Evolutionary conservation across 2,329 filamentous ascomycete species (phyloP).

Genomic region (Monilinia polystroma): DNA sequence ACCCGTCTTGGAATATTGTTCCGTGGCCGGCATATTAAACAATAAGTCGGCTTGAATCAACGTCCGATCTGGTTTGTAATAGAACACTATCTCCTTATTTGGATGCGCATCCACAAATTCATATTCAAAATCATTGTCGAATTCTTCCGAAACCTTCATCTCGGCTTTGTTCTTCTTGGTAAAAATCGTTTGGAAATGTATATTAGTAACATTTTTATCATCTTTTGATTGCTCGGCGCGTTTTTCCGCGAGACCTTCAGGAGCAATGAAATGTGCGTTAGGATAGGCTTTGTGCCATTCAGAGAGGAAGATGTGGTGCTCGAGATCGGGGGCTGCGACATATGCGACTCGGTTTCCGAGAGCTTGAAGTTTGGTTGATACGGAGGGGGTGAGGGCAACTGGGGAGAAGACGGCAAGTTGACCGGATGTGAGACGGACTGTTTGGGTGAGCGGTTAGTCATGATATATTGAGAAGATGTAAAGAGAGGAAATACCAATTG

Average conservation of each 20-base stretch:
- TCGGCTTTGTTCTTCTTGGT: constrained; percentile 52
- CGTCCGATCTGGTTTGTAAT: constrained; percentile 74
- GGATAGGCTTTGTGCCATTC: constrained; percentile 82
- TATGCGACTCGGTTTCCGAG: constrained; percentile 74
- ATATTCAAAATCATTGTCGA: constrained; percentile 81
- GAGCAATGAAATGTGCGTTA: constrained; percentile 74
- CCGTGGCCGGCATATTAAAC: constrained; percentile 84
- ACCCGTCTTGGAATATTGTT: constrained; percentile 71
- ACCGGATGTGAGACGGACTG: constrained; percentile 76
- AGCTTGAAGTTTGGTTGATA: constrained; percentile 62
- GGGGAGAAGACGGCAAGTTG: constrained; percentile 88
- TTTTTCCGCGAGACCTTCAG: constrained; percentile 81
- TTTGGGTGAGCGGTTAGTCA: constrained; percentile 15
- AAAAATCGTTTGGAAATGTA: constrained; percentile 66
- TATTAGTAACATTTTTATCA: constrained; percentile 45
- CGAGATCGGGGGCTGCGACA: constrained; percentile 81
- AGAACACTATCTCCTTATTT: constrained; percentile 86
- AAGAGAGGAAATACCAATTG: constrained; percentile 61
- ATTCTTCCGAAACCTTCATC: constrained; percentile 66
- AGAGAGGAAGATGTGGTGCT: constrained; percentile 93
- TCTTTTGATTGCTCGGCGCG: constrained; percentile 60
- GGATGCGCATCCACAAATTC: constrained; percentile 78
- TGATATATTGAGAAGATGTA: background rate
- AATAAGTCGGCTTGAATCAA: constrained; percentile 87
- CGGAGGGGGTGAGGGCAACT: constrained; percentile 75